These are phyloP conservation scores for Grosmannia clavigera DNA, from an alignment of 2,329 filamentous ascomycete species.

Conservation along the genomic window DNA sequence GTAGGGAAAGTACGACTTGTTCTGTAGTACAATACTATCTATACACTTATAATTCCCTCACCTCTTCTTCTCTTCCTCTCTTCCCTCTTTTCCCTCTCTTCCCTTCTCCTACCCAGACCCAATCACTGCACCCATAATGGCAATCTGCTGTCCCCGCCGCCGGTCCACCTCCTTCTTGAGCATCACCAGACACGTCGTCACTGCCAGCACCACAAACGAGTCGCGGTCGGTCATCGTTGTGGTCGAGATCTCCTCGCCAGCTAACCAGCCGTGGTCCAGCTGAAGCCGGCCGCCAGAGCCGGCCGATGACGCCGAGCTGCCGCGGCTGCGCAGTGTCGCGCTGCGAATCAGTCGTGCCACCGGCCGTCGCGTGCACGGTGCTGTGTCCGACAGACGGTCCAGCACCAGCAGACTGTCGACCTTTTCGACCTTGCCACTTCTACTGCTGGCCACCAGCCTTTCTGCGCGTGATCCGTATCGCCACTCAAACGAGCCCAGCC, in stretches of 20 bases:
- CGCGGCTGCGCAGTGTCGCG: slow-evolving; percentile 25
- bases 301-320: slow-evolving; percentile 24
- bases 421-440: slow-evolving; percentile 11
- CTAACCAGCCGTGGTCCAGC: slow-evolving; percentile 20
- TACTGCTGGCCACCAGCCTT: slow-evolving; percentile 15
- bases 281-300: slow-evolving; percentile 38
- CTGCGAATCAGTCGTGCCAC: slow-evolving; percentile 33
- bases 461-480: slow-evolving; percentile 36
- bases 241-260: slow-evolving; percentile 2
- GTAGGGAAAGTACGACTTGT: background rate
- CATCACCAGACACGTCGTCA: slow-evolving; percentile 47
- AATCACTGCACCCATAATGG: slow-evolving; percentile 15
- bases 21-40: background rate
- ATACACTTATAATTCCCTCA: too few relatives aligned
- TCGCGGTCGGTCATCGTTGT: slow-evolving; percentile 17
- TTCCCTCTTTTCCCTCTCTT: background rate
- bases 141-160: slow-evolving; percentile 36
- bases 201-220: slow-evolving; percentile 35
- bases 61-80: background rate
- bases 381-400: slow-evolving; percentile 25
- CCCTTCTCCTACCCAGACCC: background rate
- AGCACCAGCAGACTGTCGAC: slow-evolving; percentile 36
- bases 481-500: slow-evolving; percentile 42
- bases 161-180: slow-evolving; percentile 54
- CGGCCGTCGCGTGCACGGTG: slow-evolving; percentile 16